Conservation (phyloP, 805 yeast species). For the Ogataea nakhonphanomensis region DNA sequence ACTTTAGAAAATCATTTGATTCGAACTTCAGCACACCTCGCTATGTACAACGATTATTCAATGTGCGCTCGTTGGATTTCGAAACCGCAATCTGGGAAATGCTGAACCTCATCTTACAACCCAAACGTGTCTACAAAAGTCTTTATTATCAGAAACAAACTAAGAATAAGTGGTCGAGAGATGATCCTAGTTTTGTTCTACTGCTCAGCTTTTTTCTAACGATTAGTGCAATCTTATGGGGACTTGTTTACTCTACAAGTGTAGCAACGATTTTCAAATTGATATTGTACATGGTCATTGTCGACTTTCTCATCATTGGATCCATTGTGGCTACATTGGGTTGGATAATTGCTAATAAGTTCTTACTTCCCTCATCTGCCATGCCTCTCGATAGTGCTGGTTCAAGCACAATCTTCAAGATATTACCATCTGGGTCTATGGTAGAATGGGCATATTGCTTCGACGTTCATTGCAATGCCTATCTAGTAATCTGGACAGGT, state of each 20-base stretch:
- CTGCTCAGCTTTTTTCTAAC: slow-evolving; percentile 63
- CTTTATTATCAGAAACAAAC: slow-evolving; percentile 81
- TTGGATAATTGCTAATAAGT: slow-evolving; percentile 68
- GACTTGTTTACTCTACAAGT: slow-evolving; percentile 70
- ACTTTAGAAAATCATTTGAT: slow-evolving; percentile 17
- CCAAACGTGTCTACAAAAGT: slow-evolving; percentile 77
- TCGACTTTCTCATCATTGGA: slow-evolving; percentile 77
- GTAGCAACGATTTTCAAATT: slow-evolving; percentile 59
- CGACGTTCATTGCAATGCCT: slow-evolving; percentile 92
- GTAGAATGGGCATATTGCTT: slow-evolving; percentile 95
- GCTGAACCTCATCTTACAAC: slow-evolving; percentile 65
- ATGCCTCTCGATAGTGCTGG: slow-evolving; percentile 1
- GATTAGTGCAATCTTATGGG: slow-evolving; percentile 86
- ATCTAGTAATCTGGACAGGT: slow-evolving; percentile 71
- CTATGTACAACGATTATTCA: slow-evolving; percentile 45
- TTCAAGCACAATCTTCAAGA: slow-evolving; percentile 28
- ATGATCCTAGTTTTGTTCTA: slow-evolving; percentile 86
- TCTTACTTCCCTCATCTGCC: slow-evolving; percentile 36
- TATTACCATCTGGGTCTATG: slow-evolving; percentile 35
- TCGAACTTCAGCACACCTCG: slow-evolving; percentile 26
- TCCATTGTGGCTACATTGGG: slow-evolving; percentile 63
- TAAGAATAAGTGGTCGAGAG: slow-evolving; percentile 78
- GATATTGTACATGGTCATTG: slow-evolving; percentile 76
- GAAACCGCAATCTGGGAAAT: slow-evolving; percentile 95
- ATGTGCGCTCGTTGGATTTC: slow-evolving; percentile 81